Percentiles rank a stretch among this genome's conserved stretches.
These are phyloP conservation scores for Sclerotinia borealis DNA, from an alignment of 2,329 filamentous ascomycete species.

Conservation along the genomic window DNA sequence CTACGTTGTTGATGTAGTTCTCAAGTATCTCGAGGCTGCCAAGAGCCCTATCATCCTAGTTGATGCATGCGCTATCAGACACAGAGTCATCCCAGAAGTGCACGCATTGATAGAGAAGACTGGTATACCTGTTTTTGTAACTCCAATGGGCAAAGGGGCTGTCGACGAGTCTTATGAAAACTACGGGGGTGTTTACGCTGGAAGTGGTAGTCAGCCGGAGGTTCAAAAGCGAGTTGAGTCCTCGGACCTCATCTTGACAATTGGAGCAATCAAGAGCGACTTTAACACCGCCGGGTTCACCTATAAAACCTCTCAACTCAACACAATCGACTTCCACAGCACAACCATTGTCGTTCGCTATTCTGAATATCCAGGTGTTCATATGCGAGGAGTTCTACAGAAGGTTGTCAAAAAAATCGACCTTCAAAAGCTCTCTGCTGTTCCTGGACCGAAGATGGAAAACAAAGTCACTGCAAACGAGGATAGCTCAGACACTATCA, in stretches of 20 bases:
- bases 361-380: slow-evolving; percentile 70
- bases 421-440: slow-evolving; percentile 49
- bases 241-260: slow-evolving; percentile 63
- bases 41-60: slow-evolving; percentile 73
- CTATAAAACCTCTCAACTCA: slow-evolving; percentile 69
- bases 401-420: slow-evolving; percentile 60
- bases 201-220: slow-evolving; percentile 62
- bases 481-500: slow-evolving; percentile 45
- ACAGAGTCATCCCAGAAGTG: slow-evolving; percentile 66
- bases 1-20: slow-evolving; percentile 74
- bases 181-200: slow-evolving; percentile 80
- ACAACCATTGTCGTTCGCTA: slow-evolving; percentile 67
- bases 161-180: slow-evolving; percentile 70
- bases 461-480: slow-evolving; percentile 43
- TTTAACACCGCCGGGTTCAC: slow-evolving; percentile 82
- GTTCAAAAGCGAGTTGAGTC: slow-evolving; percentile 60
- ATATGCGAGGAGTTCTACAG: slow-evolving; percentile 71
- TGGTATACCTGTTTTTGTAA: slow-evolving; percentile 74
- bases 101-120: slow-evolving; percentile 68
- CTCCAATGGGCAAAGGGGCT: slow-evolving; percentile 83
- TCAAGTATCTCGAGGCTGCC: slow-evolving; percentile 66
- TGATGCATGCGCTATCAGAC: slow-evolving; percentile 76
- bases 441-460: slow-evolving; percentile 46
- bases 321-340: slow-evolving; percentile 76
- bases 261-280: slow-evolving; percentile 66